Percentiles rank a stretch among this genome's conserved stretches.
These are phyloP conservation scores for Metschnikowia lachancei DNA, from an alignment of 805 yeast genomes.

Conservation along the genomic window DNA sequence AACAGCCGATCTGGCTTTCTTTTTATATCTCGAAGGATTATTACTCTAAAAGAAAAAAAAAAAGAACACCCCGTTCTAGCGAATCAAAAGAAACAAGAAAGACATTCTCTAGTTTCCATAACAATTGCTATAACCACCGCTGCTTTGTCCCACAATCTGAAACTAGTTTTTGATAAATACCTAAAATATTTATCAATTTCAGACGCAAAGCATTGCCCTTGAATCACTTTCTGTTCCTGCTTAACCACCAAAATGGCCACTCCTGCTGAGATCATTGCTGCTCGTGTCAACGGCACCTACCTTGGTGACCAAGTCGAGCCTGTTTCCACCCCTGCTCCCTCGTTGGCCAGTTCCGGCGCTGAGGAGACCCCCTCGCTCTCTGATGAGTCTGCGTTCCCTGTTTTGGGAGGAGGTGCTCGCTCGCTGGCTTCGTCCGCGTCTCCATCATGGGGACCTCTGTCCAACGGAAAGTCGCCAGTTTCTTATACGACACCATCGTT, in stretches of 20 bases:
- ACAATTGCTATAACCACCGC: constrained; percentile 1
- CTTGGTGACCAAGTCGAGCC: constrained; percentile 20
- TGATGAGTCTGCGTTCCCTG: constrained; percentile 62
- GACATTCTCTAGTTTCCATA: not conserved
- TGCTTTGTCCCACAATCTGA: constrained; percentile 1
- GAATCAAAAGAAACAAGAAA: not conserved
- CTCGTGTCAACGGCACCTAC: constrained; percentile 36
- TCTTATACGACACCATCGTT: constrained; percentile 22
- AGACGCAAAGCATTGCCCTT: constrained; percentile 7
- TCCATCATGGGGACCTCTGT: constrained; percentile 42
- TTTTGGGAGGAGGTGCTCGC: constrained; percentile 49
- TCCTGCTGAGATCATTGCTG: constrained; percentile 50
- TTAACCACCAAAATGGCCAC: constrained; percentile 33
- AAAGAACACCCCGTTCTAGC: not conserved
- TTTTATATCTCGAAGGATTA: not conserved
- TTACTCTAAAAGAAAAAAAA: not conserved
- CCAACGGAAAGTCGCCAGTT: constrained; percentile 23
- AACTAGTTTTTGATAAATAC: not conserved
- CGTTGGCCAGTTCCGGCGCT: constrained; percentile 7
- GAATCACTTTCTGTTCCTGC: constrained; percentile 1
- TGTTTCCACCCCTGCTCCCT: not conserved
- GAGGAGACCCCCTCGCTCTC: constrained; percentile 37
- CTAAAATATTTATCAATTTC: not conserved
- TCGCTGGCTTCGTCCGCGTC: constrained; percentile 22
- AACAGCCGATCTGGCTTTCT: not conserved